Base-by-base conservation (phyloP, 805 yeast genomes). In the Pichia insulana region DNA sequence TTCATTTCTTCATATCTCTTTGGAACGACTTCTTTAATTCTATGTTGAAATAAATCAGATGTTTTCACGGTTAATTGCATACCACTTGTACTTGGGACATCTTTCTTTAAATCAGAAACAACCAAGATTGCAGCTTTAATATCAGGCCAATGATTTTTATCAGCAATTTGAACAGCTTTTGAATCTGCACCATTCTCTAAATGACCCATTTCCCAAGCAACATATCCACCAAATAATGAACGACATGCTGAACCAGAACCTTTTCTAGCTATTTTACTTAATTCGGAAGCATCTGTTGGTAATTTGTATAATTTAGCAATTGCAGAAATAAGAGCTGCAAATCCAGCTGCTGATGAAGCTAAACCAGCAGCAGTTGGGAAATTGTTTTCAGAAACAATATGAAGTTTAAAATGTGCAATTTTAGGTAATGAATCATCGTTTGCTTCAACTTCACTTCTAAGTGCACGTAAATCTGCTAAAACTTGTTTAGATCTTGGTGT, bases 321-420 rank as follows among this genome's bases (percentile, higher is more conserved):
- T n/a, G 96, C 85, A 38, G 76, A 76, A 18, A 90, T 95, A 47
- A 92, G 71, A 9, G 98, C 98, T 30, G 98, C 96, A 64, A 88
- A 90, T 0, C 99, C 99, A 9, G 98, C 97, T 12, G 98, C 98
- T 5, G 95, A 83, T 1, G 96, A 87, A 0, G 98, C 98, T 53
- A 92, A 73, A 2, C 98, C 98, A 6, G 98, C 98, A 27, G 98
- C 98, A 20, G 99, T 92, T 40, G 99, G 99, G 72, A 92, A 92
- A 66, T 92, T 92, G 69, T 92, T 92, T 59, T 87, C 95, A 22
- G 94, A 80, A 12, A 86, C 95, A 52, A 92, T 83, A 54, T 80
- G 86, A 44, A 92, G 69, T 40, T 73, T 71, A 74, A 74, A 78
- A 16, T 67, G 54, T 27, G 90, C 74, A 45, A 88, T 68, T 54